Percentiles rank a stretch among this genome's conserved stretches.
These are phyloP conservation scores for Ceratobasidium sp. DNA, from an alignment of 1,284 basidiomycete species.

Conservation along the genomic window DNA sequence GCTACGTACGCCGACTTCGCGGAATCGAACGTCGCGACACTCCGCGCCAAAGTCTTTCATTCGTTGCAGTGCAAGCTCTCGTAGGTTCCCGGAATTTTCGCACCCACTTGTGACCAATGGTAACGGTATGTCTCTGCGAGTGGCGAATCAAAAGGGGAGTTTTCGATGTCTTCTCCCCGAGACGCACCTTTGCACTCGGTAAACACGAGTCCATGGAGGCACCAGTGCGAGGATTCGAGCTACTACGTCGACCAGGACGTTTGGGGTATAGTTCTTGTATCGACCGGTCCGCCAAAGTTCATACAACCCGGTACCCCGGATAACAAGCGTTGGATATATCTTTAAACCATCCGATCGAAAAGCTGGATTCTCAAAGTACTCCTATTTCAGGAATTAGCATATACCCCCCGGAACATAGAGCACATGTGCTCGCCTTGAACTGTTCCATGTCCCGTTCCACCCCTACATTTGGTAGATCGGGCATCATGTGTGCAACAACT, in stretches of 20 bases:
- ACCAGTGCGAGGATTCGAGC: slow-evolving; percentile 96
- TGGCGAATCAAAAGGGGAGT: background rate
- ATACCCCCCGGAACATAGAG: slow-evolving; percentile 1
- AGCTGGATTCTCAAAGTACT: slow-evolving; percentile 98
- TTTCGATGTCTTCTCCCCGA: background rate
- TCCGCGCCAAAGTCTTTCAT: slow-evolving; percentile 99
- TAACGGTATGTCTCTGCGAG: slow-evolving; percentile 88
- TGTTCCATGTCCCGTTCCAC: slow-evolving; percentile 98
- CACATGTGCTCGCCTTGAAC: slow-evolving; percentile 78
- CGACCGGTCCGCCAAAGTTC: slow-evolving; percentile 96
- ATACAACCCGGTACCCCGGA: slow-evolving; percentile 96
- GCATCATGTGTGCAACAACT: slow-evolving; percentile 99
- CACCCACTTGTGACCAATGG: slow-evolving; percentile 96
- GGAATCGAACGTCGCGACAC: slow-evolving; percentile 96
- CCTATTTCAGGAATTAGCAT: slow-evolving; percentile 53
- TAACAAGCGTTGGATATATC: slow-evolving; percentile 98
- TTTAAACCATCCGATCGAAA: slow-evolving; percentile 98
- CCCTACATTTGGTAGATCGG: slow-evolving; percentile 96
- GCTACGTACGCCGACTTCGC: slow-evolving; percentile 91
- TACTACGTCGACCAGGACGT: slow-evolving; percentile 96
- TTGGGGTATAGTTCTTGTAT: slow-evolving; percentile 99
- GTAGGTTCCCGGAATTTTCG: slow-evolving; percentile 96
- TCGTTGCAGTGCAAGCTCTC: slow-evolving; percentile 94
- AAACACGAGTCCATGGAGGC: slow-evolving; percentile 98
- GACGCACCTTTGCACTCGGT: slow-evolving; percentile 90